Evolutionary conservation across 2,329 filamentous ascomycete genomes (phyloP), one percentile per base, ranked within the genome.

Genomic region (Ascochyta viciae-villosae): DNA sequence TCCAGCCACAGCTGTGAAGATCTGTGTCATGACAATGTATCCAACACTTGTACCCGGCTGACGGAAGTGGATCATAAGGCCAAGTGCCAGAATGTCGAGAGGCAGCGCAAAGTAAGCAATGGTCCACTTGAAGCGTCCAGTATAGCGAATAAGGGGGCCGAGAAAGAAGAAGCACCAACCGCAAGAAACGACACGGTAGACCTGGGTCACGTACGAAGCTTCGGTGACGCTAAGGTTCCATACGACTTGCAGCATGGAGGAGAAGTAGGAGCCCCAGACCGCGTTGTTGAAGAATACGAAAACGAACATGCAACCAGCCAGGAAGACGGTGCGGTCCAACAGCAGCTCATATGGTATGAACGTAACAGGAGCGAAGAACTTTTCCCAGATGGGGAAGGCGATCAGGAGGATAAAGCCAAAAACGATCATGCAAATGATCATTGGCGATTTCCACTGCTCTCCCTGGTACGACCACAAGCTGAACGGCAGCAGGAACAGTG

Each of bases 401-500:
- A 73, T 52, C 15, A 78, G 63, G 3, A 68, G 54, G n/a, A 70
- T 13, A 53, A 74, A 58, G 9, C 75, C 74, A 23, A 74, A 46
- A 12, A 77, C 64, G 4, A 77, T 59, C 67, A 77, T 73, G 54
- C 65, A 63, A 52, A 78, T 74, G 54, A 79, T 75, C 60, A 62
- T 62, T 3, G 62, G 57, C 10, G 69, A 64, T 6, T 52, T 46
- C 75, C 75, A 78, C 60, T 63, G 31, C 60, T 63, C 61, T 52
- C 44, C 68, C 64, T 42, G 61, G 19, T 62, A 63, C n/a, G 66
- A 67, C 57, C 65, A 69, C 27, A 91, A 78, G 23, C 80, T 86
- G 70, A 92, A 85, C 0, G 89, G 86, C 7, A 92, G 82, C n/a
- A 92, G 76, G 66, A 91, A 85, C 8, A 90, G 74, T 0, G 83